Percentiles rank a stretch among this genome's conserved stretches.
Evolutionary conservation across 345 rosid genomes (phyloP).

Genomic region (Populus euphratica): DNA sequence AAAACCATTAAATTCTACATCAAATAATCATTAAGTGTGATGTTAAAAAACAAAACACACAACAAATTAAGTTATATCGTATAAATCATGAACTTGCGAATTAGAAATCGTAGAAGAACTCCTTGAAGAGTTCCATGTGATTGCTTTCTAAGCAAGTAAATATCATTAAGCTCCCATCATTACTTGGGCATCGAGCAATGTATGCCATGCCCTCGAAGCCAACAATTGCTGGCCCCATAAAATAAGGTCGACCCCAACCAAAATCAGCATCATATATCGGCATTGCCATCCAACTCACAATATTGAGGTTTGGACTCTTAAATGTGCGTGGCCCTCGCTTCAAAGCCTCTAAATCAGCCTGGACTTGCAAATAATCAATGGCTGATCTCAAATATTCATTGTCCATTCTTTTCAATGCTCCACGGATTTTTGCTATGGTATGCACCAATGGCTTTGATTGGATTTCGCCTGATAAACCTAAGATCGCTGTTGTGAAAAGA

Average conservation of each 20-base stretch:
- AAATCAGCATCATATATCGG: constrained; percentile 20
- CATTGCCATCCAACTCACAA: constrained; percentile 18
- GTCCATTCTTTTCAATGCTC: constrained; percentile 22
- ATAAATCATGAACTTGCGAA: not conserved
- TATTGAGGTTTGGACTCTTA: constrained; percentile 10
- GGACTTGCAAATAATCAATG: constrained; percentile 4
- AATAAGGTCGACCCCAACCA: constrained; percentile 9
- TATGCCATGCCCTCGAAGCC: constrained; percentile 6
- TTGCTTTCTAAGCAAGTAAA: not conserved
- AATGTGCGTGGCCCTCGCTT: not conserved
- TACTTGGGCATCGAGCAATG: not conserved
- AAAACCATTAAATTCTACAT: too few relatives aligned
- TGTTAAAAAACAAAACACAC: too few relatives aligned
- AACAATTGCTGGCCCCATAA: not conserved
- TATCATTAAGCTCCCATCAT: not conserved
- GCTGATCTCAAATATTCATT: constrained; percentile 44
- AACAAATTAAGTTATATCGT: too few relatives aligned
- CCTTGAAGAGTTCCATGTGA: constrained; percentile 8
- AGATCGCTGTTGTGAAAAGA: constrained; percentile 25
- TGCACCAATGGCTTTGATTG: constrained; percentile 20
- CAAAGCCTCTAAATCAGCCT: not conserved
- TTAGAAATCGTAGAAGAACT: constrained; percentile 4
- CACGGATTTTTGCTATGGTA: constrained; percentile 30
- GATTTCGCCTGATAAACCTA: constrained; percentile 19
- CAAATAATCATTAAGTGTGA: too few relatives aligned